Percentiles rank a stretch among this genome's conserved stretches.
phyloP scores from a whole-genome alignment of 2,329 filamentous ascomycete species.

The Hypoxylon sp. region DNA sequence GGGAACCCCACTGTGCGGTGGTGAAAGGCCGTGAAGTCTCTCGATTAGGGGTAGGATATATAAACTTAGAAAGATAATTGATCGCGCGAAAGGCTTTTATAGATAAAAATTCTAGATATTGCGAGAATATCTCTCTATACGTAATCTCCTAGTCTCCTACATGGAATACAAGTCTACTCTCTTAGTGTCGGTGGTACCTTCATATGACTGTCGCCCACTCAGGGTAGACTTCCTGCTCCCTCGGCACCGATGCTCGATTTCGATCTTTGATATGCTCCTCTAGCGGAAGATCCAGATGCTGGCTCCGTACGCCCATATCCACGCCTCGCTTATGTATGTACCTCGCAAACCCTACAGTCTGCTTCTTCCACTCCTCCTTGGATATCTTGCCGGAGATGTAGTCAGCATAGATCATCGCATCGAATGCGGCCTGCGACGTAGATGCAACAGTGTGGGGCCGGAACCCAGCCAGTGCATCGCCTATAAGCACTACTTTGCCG shows the following conservation, averaged over 20 bases:
- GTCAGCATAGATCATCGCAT: constrained; percentile 54
- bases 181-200: neutral
- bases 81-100: neutral
- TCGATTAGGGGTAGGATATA: neutral
- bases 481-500: constrained; percentile 57
- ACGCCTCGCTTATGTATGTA: constrained; percentile 53
- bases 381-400: constrained; percentile 51
- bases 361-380: constrained; percentile 52
- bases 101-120: neutral
- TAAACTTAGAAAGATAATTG: neutral
- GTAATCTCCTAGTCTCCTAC: neutral
- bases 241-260: constrained; percentile 51
- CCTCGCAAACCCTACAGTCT: constrained; percentile 54
- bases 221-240: constrained; percentile 51
- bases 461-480: constrained; percentile 60
- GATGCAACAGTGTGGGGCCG: constrained; percentile 60
- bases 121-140: too few relatives aligned
- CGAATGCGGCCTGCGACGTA: constrained; percentile 56
- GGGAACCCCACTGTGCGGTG: constrained; percentile 36
- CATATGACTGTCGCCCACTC: constrained; percentile 52
- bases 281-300: constrained; percentile 50
- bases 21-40: constrained; percentile 1
- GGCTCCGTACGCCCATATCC: constrained; percentile 54
- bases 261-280: constrained; percentile 53
- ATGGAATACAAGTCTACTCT: neutral